Base-by-base conservation (phyloP, 2,329 filamentous ascomycete genomes). In the Penicillium brevicompactum region DNA sequence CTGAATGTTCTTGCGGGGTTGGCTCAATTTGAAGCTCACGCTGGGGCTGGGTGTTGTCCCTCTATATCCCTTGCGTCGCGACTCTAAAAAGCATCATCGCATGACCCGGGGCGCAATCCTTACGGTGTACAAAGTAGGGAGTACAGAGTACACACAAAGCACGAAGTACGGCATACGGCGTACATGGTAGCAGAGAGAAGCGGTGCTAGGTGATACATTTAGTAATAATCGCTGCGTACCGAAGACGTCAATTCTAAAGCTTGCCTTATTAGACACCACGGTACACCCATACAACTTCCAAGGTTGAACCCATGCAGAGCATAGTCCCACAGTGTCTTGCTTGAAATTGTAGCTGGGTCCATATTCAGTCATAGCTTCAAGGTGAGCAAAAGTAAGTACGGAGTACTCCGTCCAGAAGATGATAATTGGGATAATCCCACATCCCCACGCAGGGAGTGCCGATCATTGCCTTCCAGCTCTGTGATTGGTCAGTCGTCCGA, bases 401-500 rank as follows among this genome's bases (percentile, higher is more conserved):
- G 24, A 48, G 34, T 18, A 18, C 18, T 18, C 18, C 18, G 18
- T 18, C 1, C 18, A 18, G 41, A 32, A 34, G 42, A 41, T n/a
- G 27, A 50, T 40, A 30, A 24, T 48, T 51, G 16, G 38, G 16
- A 31, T 11, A 34, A 30, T 38, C 32, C 11, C 11, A 46, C 11
- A 14, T 52, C 14, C 21, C 42, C 14, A n/a, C 13, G 42, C 14
- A 38, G 16, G 11, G 5, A 44, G 31, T 6, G 56, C 45, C 49
- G 57, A 64, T 66, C 63, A 57, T 46, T 41, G 46, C 55, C 57
- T 47, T 40, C 8, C 1, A 31, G 11, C 1, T 5, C 40, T 30
- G 4, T 64, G 60, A 70, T 70, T 71, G 67, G 68, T 18, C 27
- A 27, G 6, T 55, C 2, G 44, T 46, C 68, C 69, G 69, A 68